A percentile compares a stretch with the other conserved stretches of the same genome.
Evolutionary conservation across 2,329 filamentous ascomycete species (phyloP).

Genomic region (Xylaria sp.): DNA sequence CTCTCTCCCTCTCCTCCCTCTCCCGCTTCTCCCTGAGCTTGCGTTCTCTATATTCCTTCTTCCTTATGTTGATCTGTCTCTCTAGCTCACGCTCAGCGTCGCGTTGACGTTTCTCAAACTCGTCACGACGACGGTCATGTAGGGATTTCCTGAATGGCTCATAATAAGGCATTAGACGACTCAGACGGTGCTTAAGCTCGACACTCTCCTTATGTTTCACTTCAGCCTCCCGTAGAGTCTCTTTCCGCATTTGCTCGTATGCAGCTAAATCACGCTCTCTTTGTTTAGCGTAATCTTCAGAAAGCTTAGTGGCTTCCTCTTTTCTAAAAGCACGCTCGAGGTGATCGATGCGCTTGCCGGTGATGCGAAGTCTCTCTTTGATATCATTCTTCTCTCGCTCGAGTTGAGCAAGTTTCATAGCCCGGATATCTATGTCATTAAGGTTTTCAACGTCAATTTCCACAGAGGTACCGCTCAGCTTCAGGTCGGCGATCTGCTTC

Average conservation of each 20-base stretch:
- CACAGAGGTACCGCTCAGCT: slow-evolving; percentile 81
- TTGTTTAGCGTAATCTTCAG: slow-evolving; percentile 86
- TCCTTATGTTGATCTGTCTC: slow-evolving; percentile 86
- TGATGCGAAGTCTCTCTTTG: slow-evolving; percentile 88
- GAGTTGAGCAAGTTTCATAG: slow-evolving; percentile 93
- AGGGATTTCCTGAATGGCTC: slow-evolving; percentile 85
- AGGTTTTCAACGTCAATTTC: slow-evolving; percentile 84
- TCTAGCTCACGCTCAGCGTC: slow-evolving; percentile 93
- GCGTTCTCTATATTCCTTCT: slow-evolving; percentile 88
- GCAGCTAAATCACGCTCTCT: slow-evolving; percentile 79
- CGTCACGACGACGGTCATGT: slow-evolving; percentile 87
- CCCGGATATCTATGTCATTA: slow-evolving; percentile 89
- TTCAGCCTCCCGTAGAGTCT: slow-evolving; percentile 84
- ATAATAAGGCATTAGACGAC: slow-evolving; percentile 84
- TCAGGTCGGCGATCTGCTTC: slow-evolving; percentile 90
- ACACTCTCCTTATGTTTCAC: slow-evolving; percentile 92
- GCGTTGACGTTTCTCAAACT: slow-evolving; percentile 94
- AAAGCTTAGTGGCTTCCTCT: slow-evolving; percentile 92
- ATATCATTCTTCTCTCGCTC: slow-evolving; percentile 99
- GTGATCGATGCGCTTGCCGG: slow-evolving; percentile 95
- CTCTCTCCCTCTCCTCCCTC: slow-evolving; percentile 84
- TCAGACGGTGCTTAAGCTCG: slow-evolving; percentile 91
- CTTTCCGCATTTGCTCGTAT: slow-evolving; percentile 81
- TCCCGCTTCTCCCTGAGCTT: slow-evolving; percentile 85
- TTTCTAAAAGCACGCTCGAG: slow-evolving; percentile 96